Conservation (phyloP, 1,139 yeast genomes). For the Nakaseomyces nivariensis region DNA sequence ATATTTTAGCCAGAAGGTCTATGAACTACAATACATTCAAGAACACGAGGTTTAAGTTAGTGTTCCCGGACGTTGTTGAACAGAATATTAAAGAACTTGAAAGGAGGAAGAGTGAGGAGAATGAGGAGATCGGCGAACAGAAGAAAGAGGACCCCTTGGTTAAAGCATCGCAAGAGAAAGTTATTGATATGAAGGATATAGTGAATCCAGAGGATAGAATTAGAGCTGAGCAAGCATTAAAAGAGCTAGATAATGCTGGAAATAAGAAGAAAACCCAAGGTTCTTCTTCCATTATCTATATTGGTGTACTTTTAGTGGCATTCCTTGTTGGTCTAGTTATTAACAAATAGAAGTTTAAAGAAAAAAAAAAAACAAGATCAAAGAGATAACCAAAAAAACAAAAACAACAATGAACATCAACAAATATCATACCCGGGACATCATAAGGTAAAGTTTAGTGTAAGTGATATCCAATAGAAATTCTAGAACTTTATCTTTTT, state of each 20-base stretch:
- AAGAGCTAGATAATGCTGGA: slow-evolving; percentile 5
- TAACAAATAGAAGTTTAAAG: slow-evolving; percentile 11
- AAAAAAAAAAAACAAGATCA: not conserved
- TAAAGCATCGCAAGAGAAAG: slow-evolving; percentile 26
- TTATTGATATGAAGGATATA: slow-evolving; percentile 30
- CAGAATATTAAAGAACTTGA: slow-evolving; percentile 33
- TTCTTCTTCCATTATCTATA: slow-evolving; percentile 23
- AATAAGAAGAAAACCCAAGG: slow-evolving; percentile 9
- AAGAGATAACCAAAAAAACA: no score
- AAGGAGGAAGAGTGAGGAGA: slow-evolving; percentile 13
- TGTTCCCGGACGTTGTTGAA: slow-evolving; percentile 61
- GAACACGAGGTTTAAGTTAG: slow-evolving; percentile 42
- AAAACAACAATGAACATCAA: no score
- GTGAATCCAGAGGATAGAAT: slow-evolving; percentile 42
- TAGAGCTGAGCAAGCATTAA: slow-evolving; percentile 27
- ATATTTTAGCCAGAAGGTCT: slow-evolving; percentile 42
- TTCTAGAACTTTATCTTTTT: no score
- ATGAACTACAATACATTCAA: slow-evolving; percentile 51
- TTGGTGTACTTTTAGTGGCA: slow-evolving; percentile 28
- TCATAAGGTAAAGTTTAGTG: no score
- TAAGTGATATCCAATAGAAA: no score
- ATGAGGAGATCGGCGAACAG: slow-evolving; percentile 6
- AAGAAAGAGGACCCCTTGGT: slow-evolving; percentile 13
- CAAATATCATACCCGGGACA: no score
- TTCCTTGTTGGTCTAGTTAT: slow-evolving; percentile 25